phyloP scores from a whole-genome alignment of 164 flowering plant genomes.

The Brasenia schreberi region DNA sequence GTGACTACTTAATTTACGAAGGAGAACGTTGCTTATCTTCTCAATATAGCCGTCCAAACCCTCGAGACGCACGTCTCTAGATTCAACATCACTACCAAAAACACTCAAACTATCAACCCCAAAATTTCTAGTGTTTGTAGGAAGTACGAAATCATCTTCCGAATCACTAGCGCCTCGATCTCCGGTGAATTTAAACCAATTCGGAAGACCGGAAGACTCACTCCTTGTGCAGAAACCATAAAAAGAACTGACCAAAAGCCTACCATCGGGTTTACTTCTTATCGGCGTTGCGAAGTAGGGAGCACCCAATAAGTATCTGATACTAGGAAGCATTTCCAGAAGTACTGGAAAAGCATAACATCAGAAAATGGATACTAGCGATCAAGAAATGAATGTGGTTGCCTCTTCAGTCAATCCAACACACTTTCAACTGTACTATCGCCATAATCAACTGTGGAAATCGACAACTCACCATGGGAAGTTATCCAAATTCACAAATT shows the following conservation, averaged over 20 bases:
- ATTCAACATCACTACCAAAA: constrained; percentile 3
- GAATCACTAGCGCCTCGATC: constrained; percentile 6
- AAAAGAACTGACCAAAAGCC: background rate
- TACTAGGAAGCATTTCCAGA: constrained; percentile 19
- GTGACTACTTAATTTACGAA: constrained; percentile 12
- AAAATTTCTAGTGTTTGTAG: constrained; percentile 10
- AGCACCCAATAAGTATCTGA: constrained; percentile 7
- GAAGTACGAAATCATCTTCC: constrained; percentile 39
- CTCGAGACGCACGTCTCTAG: background rate
- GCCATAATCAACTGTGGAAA: background rate
- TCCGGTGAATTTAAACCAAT: constrained; percentile 31
- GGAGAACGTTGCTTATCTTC: constrained; percentile 25
- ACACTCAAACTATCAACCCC: constrained; percentile 10
- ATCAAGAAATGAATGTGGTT: constrained; percentile 1
- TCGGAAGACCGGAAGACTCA: constrained; percentile 48
- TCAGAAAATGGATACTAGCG: background rate
- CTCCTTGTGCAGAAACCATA: constrained; percentile 17
- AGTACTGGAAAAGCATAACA: too few relatives aligned
- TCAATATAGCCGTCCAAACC: constrained; percentile 17
- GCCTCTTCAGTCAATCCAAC: background rate
- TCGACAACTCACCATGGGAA: background rate
- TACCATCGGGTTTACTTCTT: background rate
- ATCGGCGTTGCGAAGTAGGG: background rate
- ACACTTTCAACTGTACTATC: background rate
- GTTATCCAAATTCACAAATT: background rate